Percentiles rank a stretch among this genome's conserved stretches.
phyloP scores from a whole-genome alignment of 2,329 filamentous ascomycete species.

The Chaetomiaceae sp. region DNA sequence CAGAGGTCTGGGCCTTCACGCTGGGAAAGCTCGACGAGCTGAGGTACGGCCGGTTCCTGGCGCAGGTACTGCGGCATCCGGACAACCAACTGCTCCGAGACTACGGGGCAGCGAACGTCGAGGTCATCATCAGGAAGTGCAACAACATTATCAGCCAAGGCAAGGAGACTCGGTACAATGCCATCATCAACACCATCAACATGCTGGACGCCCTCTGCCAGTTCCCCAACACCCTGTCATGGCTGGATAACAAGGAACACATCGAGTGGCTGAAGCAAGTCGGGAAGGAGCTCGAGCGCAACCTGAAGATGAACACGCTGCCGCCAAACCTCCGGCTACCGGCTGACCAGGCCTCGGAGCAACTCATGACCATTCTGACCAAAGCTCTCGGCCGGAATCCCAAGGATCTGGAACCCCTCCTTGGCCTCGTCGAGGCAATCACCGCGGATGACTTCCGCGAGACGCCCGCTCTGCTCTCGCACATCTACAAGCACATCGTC shows the following conservation, averaged over 20 bases:
- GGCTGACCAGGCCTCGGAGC: conserved; percentile 83
- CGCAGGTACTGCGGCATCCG: conserved; percentile 74
- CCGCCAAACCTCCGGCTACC: conserved; percentile 71
- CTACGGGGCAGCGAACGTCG: conserved; percentile 67
- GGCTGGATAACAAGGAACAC: conserved; percentile 65
- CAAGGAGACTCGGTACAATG: conserved; percentile 63
- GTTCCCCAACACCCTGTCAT: conserved; percentile 59
- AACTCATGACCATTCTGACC: conserved; percentile 80
- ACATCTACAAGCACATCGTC: conserved; percentile 82
- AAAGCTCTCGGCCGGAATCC: conserved; percentile 71
- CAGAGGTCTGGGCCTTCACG: conserved; percentile 80
- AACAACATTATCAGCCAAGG: conserved; percentile 60
- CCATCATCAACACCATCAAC: conserved; percentile 83
- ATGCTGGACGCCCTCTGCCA: conserved; percentile 74
- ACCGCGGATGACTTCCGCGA: conserved; percentile 78
- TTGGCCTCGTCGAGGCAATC: conserved; percentile 76
- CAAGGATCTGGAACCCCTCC: conserved; percentile 76
- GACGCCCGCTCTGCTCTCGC: conserved; percentile 70
- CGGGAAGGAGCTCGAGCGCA: conserved; percentile 73
- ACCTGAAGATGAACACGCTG: conserved; percentile 66
- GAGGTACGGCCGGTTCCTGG: conserved; percentile 84
- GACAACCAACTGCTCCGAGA: conserved; percentile 72
- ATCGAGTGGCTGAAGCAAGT: conserved; percentile 58
- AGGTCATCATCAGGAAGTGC: conserved; percentile 64
- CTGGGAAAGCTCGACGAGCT: conserved; percentile 76